Percentiles rank a stretch among this genome's conserved stretches.
These are phyloP conservation scores for Aaosphaeria pasadenensis DNA, from an alignment of 2,329 filamentous ascomycete species.

Conservation along the genomic window DNA sequence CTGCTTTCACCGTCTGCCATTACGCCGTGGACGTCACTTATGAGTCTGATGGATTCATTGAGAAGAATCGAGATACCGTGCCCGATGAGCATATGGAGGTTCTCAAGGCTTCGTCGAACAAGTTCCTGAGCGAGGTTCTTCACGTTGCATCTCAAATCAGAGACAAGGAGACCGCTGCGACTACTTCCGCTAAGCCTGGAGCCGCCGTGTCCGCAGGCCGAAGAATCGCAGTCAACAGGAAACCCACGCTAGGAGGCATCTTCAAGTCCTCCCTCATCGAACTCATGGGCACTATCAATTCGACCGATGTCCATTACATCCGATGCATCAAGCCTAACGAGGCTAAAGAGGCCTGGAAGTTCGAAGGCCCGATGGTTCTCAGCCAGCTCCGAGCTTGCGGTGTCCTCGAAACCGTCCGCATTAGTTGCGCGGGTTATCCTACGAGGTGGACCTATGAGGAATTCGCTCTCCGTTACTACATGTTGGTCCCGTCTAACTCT, in stretches of 20 bases:
- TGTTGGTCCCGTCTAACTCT: constrained; percentile 83
- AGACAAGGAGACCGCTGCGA: constrained; percentile 73
- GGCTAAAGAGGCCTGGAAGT: constrained; percentile 94
- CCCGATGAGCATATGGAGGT: constrained; percentile 98
- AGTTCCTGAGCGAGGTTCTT: constrained; percentile 79
- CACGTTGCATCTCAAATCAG: constrained; percentile 82
- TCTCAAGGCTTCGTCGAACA: constrained; percentile 77
- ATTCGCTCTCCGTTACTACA: constrained; percentile 96
- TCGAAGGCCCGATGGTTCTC: constrained; percentile 97
- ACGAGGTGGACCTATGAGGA: constrained; percentile 99
- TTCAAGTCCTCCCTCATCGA: constrained; percentile 99
- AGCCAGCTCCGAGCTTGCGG: constrained; percentile 96
- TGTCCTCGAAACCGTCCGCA: constrained; percentile 97
- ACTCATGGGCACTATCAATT: constrained; percentile 96
- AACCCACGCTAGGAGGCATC: constrained; percentile 95
- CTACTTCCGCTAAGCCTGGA: constrained; percentile 67
- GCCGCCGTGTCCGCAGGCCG: constrained; percentile 65
- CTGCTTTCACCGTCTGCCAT: constrained; percentile 95
- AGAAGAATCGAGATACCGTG: constrained; percentile 98
- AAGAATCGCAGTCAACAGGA: constrained; percentile 89
- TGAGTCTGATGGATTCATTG: constrained; percentile 97
- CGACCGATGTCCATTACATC: constrained; percentile 98
- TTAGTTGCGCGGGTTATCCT: constrained; percentile 95
- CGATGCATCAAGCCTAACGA: constrained; percentile 99
- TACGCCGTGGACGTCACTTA: constrained; percentile 98